Conservation (phyloP, 164 flowering plant species). For the Sextonia rubra region DNA sequence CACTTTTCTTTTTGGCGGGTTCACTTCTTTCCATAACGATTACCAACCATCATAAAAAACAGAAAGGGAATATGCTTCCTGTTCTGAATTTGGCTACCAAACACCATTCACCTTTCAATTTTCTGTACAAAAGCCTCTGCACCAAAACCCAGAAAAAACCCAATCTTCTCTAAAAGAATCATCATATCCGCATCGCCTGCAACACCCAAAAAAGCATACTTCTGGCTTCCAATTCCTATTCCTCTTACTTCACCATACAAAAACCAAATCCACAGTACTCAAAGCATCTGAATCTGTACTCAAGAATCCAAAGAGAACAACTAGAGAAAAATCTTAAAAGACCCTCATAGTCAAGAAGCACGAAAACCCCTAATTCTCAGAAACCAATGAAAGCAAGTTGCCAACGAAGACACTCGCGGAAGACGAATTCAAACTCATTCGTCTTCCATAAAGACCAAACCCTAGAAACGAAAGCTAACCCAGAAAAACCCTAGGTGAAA, state of each 20-base stretch:
- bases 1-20: constrained; percentile 17
- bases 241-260: constrained; percentile 1
- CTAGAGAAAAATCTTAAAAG: constrained; percentile 19
- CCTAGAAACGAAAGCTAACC: constrained; percentile 6
- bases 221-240: background rate
- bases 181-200: background rate
- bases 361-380: background rate
- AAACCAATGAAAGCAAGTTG: background rate
- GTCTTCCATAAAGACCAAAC: constrained; percentile 9
- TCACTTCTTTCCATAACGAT: constrained; percentile 65
- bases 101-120: background rate
- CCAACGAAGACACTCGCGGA: constrained; percentile 3
- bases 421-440: constrained; percentile 13
- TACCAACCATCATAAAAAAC: constrained; percentile 42
- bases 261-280: background rate
- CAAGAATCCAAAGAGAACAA: background rate
- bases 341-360: constrained; percentile 32
- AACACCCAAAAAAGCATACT: constrained; percentile 2
- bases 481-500: background rate
- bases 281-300: constrained; percentile 10
- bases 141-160: background rate
- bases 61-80: constrained; percentile 4
- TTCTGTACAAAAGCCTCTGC: constrained; percentile 11
- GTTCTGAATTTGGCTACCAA: constrained; percentile 8
- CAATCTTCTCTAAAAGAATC: background rate